Evolutionary conservation across 441 rosid genomes (phyloP).

Genomic region (Jatropha multifida): DNA sequence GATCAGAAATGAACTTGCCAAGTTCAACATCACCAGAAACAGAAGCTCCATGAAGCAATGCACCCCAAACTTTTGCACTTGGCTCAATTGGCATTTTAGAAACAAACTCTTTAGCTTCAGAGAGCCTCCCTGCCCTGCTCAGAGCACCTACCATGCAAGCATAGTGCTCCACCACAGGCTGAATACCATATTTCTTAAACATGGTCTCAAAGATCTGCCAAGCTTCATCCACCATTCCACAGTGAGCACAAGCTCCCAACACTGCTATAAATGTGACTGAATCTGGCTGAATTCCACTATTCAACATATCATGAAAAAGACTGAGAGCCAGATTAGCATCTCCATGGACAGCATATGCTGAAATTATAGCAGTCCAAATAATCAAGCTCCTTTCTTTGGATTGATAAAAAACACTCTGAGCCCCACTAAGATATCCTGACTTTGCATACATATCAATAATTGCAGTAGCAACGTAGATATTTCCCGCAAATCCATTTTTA

Average conservation of each 20-base stretch:
- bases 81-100: constrained; percentile 67
- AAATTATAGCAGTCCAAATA: constrained; percentile 81
- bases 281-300: constrained; percentile 58
- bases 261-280: constrained; percentile 68
- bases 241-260: constrained; percentile 73
- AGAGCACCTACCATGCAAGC: constrained; percentile 79
- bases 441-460: constrained; percentile 71
- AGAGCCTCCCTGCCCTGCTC: constrained; percentile 68
- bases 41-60: constrained; percentile 77
- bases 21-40: constrained; percentile 66
- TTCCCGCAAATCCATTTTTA: constrained; percentile 45
- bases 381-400: constrained; percentile 59
- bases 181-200: constrained; percentile 40
- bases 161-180: constrained; percentile 72
- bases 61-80: constrained; percentile 79
- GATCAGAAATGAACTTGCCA: constrained; percentile 56
- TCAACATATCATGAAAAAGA: constrained; percentile 59
- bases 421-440: constrained; percentile 59
- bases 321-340: constrained; percentile 52
- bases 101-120: constrained; percentile 70
- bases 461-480: constrained; percentile 67
- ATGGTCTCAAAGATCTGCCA: constrained; percentile 53
- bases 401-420: constrained; percentile 56
- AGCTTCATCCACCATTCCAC: constrained; percentile 62
- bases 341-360: constrained; percentile 75